Conservation (phyloP, 2,329 filamentous ascomycete genomes). For the Fusarium sp. region DNA sequence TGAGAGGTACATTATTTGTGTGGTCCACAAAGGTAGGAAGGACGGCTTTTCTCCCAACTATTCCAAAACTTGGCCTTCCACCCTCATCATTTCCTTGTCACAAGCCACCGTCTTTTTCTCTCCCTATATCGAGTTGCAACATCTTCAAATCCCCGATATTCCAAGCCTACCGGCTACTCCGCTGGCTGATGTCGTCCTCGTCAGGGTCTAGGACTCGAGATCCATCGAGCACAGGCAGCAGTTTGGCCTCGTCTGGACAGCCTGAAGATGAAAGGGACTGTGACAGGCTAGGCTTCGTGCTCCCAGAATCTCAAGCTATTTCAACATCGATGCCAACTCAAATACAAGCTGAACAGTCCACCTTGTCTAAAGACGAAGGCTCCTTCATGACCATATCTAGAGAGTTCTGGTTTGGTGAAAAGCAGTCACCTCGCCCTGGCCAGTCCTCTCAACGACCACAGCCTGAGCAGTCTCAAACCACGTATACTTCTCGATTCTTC, state of each 20-base stretch:
- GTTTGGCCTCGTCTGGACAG: slow-evolving; percentile 13
- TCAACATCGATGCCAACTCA: not conserved
- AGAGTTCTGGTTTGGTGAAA: slow-evolving; percentile 37
- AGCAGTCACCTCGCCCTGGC: slow-evolving; percentile 32
- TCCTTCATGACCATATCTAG: slow-evolving; percentile 35
- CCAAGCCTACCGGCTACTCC: not conserved
- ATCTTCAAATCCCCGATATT: not conserved
- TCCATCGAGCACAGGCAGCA: slow-evolving; percentile 1
- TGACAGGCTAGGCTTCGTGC: slow-evolving; percentile 9
- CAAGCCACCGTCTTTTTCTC: not conserved
- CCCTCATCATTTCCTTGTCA: not conserved
- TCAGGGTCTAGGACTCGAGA: not conserved
- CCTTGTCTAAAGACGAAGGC: slow-evolving; percentile 30
- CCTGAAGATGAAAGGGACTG: slow-evolving; percentile 21
- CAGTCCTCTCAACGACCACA: slow-evolving; percentile 37
- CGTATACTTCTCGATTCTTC: not conserved
- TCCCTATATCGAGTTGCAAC: not conserved
- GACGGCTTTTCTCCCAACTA: not conserved
- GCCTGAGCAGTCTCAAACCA: slow-evolving; percentile 6
- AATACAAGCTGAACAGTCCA: slow-evolving; percentile 20
- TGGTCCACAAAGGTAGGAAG: no score
- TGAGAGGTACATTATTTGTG: no score
- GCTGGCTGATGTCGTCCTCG: slow-evolving; percentile 12
- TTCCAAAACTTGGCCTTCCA: not conserved
- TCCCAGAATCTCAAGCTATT: slow-evolving; percentile 23